Percentiles rank a stretch among this genome's conserved stretches.
Evolutionary conservation across 805 yeast species (phyloP).

Genomic region (Candida nitratophila): DNA sequence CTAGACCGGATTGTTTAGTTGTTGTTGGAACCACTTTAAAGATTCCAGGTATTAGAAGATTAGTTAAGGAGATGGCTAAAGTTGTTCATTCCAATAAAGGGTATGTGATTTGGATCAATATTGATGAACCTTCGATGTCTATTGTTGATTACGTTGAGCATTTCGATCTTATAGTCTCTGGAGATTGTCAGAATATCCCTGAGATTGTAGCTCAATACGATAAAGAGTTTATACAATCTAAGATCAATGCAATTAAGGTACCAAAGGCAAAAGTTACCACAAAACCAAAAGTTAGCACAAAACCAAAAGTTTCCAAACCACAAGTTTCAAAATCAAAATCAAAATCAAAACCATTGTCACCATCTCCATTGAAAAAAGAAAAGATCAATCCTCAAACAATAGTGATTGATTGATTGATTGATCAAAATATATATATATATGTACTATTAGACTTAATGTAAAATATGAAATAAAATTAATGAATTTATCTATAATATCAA

Average conservation of each 20-base stretch:
- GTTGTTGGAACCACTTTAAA: conserved; percentile 82
- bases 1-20: conserved; percentile 68
- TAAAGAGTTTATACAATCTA: conserved; percentile 4
- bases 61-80: conserved; percentile 54
- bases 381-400: no score
- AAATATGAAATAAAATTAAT: no score
- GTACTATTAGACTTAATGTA: no score
- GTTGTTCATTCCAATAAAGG: conserved; percentile 52
- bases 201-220: conserved; percentile 20
- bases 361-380: no score
- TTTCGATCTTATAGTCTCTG: conserved; percentile 53
- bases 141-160: conserved; percentile 41
- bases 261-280: background rate
- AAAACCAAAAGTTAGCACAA: background rate
- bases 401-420: no score
- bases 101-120: conserved; percentile 54
- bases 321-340: no score
- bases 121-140: conserved; percentile 46
- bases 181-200: conserved; percentile 58
- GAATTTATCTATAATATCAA: no score
- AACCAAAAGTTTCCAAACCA: no score
- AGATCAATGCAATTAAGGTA: background rate
- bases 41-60: conserved; percentile 64
- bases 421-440: no score
- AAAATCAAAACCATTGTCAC: no score